Percentiles rank a stretch among this genome's conserved stretches.
These are phyloP conservation scores for Oxytropis ochrocephala DNA, from an alignment of 306 rosid species.

Conservation along the genomic window DNA sequence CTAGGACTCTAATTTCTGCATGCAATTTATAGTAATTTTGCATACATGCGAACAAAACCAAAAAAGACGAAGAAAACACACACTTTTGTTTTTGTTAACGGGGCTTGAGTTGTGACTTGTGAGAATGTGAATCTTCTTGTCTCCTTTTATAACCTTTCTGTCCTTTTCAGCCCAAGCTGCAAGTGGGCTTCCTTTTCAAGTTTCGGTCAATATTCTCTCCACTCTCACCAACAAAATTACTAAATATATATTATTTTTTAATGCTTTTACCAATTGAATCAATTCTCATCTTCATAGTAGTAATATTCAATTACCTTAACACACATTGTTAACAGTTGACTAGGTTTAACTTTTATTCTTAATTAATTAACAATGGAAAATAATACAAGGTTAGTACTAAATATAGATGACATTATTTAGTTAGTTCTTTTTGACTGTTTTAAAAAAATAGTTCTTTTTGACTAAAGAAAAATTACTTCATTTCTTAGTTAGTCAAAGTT, in stretches of 20 bases:
- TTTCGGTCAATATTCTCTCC: neutral
- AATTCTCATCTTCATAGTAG: neutral
- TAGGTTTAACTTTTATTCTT: neutral
- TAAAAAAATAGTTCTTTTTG: too few species aligned
- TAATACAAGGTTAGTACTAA: too few species aligned
- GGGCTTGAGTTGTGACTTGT: neutral
- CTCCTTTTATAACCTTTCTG: neutral
- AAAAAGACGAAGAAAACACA: neutral
- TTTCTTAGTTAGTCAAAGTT: too few species aligned
- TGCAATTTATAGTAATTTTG: slow-evolving; percentile 50
- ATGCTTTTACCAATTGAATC: neutral
- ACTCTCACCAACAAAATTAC: neutral
- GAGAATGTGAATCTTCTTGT: neutral
- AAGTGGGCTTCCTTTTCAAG: neutral
- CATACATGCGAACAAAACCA: slow-evolving; percentile 5
- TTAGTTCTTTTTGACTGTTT: too few species aligned
- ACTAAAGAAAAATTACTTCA: too few species aligned
- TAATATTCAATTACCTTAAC: neutral
- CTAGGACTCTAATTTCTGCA: slow-evolving; percentile 33
- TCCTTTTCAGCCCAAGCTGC: neutral
- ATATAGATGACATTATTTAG: too few species aligned
- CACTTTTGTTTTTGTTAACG: neutral
- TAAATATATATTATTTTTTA: too few species aligned
- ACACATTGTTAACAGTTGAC: neutral
- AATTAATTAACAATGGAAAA: too few species aligned